Conservation (phyloP, 1,284 basidiomycete genomes). For the Phellinidium pouzarii region DNA sequence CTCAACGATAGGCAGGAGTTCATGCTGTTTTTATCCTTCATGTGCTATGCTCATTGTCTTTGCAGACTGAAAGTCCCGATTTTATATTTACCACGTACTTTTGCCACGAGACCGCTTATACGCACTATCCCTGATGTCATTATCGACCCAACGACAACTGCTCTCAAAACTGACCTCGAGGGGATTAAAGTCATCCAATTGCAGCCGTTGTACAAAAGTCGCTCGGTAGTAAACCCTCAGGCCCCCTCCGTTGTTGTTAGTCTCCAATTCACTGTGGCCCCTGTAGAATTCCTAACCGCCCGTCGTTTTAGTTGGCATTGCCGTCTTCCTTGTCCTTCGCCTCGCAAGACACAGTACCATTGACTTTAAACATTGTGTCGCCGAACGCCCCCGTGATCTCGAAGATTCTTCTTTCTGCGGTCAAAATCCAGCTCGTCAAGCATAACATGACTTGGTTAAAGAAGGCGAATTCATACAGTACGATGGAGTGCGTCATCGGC, state of each 20-base stretch:
- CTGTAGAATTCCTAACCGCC: too few relatives aligned
- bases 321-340: constrained; percentile 33
- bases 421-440: constrained; percentile 36
- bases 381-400: constrained; percentile 33
- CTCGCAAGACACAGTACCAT: constrained; percentile 37
- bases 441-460: constrained; percentile 29
- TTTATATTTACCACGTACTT: constrained; percentile 20
- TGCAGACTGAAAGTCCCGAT: constrained; percentile 18
- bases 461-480: constrained; percentile 22
- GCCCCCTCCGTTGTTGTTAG: too few relatives aligned
- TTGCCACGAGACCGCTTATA: constrained; percentile 10
- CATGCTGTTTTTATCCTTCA: neutral
- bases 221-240: too few relatives aligned
- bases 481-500: constrained; percentile 24
- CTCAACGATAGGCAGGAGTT: constrained; percentile 37
- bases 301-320: constrained; percentile 34
- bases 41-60: neutral
- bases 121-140: constrained; percentile 1
- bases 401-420: constrained; percentile 30
- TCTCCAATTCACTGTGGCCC: too few relatives aligned
- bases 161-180: neutral
- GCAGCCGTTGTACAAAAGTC: neutral
- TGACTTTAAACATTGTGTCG: constrained; percentile 34
- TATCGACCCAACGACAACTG: neutral
- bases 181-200: neutral